Conservation (phyloP, 768 basidiomycete species). For the Neoboletus subvelutipes region DNA sequence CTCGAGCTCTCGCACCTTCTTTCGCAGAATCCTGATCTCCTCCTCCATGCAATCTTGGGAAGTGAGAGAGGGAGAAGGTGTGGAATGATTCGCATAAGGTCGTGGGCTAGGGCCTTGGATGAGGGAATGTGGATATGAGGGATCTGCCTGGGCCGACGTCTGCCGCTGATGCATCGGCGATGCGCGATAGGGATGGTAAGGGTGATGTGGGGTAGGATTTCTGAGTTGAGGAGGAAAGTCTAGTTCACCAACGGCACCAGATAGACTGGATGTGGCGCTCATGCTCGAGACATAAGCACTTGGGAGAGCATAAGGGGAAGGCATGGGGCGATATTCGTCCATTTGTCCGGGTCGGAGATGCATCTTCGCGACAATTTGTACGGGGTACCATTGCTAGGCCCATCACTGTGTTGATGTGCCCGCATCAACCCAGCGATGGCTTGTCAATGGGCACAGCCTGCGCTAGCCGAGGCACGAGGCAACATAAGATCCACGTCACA, state of each 20-base stretch:
- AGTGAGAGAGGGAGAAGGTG: conserved; percentile 10
- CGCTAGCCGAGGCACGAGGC: conserved; percentile 31
- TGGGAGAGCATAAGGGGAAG: conserved; percentile 32
- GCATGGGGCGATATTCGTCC: conserved; percentile 37
- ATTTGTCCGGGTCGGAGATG: conserved; percentile 40
- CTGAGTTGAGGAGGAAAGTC: conserved; percentile 37
- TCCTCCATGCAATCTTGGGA: conserved; percentile 38
- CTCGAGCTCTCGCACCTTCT: conserved; percentile 63
- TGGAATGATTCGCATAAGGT: conserved; percentile 19
- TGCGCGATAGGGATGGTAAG: conserved; percentile 28
- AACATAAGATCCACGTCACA: conserved; percentile 32
- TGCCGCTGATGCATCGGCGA: conserved; percentile 24
- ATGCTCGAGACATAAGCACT: conserved; percentile 43
- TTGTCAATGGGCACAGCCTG: conserved; percentile 25
- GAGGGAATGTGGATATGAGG: conserved; percentile 18
- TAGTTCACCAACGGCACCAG: conserved; percentile 62
- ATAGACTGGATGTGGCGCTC: conserved; percentile 48
- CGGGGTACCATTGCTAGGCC: conserved; percentile 26
- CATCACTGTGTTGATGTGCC: conserved; percentile 23
- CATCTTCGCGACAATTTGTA: conserved; percentile 32
- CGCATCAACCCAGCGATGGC: conserved; percentile 29
- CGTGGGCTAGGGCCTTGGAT: conserved; percentile 18
- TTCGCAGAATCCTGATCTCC: conserved; percentile 56
- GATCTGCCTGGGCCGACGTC: conserved; percentile 23
- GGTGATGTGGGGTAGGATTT: conserved; percentile 30